Evolutionary conservation across 129 eudicot species (phyloP), one percentile per base, ranked within the genome.

Genomic region (Escallonia rubra): DNA sequence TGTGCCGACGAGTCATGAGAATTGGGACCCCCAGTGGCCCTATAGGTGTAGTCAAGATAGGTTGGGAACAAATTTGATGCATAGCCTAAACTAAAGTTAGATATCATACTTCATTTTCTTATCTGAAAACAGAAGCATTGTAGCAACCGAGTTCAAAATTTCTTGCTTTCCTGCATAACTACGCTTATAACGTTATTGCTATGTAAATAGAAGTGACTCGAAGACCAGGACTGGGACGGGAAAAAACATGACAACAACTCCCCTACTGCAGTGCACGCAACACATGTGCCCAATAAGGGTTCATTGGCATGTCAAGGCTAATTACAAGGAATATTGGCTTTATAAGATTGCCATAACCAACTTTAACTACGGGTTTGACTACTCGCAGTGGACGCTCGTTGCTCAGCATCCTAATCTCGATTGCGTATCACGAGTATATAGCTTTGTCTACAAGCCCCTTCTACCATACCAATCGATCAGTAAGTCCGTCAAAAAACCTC

Each of bases 241-340:
- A 3, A 45, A 16, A 41, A 10, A 42, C 54, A 63, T 70, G 43
- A 57, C 66, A 43, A 73, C 67, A 43, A 16, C 6, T 47, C 61
- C 45, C 13, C 81, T 77, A 57, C 66, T 74, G 38, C 85, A 66
- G 56, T 81, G 91, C 78, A 79, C 81, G 50, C 68, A 61, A 52
- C 87, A 82, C 67, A 81, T 69, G 85, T 82, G 91, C 64, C 87
- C 85, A 13, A 43, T 85, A 50, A 71, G 85, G 51, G 85, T 85
- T 56, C 91, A 85, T 64, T 85, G 91, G 91, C 91, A 81, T 59
- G 87, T 85, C 50, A 85, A 85, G 45, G 66, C 10, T 42, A 85
- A 82, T 76, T 85, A 85, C 76, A 82, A 76, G 64, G 67, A 50
- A 54, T 79, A 79, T 71, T 85, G 87, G 91, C 81, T 72, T n/a